Base-by-base conservation (phyloP, 257 asterid species). In the Nicotiana benthamiana region DNA sequence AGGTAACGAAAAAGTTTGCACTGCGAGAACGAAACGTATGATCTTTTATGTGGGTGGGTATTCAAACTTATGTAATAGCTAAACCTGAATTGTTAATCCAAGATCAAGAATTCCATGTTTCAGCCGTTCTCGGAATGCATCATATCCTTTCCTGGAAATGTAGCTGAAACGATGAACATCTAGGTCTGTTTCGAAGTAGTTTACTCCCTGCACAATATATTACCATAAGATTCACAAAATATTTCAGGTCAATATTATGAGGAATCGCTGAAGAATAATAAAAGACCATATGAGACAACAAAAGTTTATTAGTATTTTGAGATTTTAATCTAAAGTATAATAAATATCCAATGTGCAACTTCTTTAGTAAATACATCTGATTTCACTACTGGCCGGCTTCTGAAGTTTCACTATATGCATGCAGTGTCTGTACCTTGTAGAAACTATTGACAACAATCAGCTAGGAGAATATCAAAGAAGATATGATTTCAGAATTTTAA, bases 81-180 rank as follows among this genome's bases (percentile, higher is more conserved):
- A 53, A n/a, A 93, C 98, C 97, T 95, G 99, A 85, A 95, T 95
- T 17, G 97, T 89, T 78, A 95, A 82, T 65, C 99, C 99, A 74
- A 95, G 86, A 84, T 95, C 94, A 82, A 95, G 93, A 60, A 91
- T 84, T 80, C 97, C 99, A 27, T 89, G 84, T 83, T 88, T 90
- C 89, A 95, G 60, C n/a, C 99, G 81, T 20, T 89, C 93, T 63
- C 95, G 80, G 81, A 95, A 89, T 43, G 98, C 88, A 30, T 92
- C 88, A 15, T 93, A 90, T 40, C 98, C 98, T 89, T 88, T 95
- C 86, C 99, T 89, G 1, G 97, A 89, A 79, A 93, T 91, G 84
- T 92, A 95, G 88, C 99, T 93, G 86, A 95, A 95, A 27, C 93
- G 93, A 79, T 95, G 99, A 56, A 95, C 96, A 79, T 95, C 99